Percentiles rank a stretch among this genome's conserved stretches.
Evolutionary conservation across 1,284 basidiomycete species (phyloP).

Genomic region (Cutaneotrichosporon arboriforme): DNA sequence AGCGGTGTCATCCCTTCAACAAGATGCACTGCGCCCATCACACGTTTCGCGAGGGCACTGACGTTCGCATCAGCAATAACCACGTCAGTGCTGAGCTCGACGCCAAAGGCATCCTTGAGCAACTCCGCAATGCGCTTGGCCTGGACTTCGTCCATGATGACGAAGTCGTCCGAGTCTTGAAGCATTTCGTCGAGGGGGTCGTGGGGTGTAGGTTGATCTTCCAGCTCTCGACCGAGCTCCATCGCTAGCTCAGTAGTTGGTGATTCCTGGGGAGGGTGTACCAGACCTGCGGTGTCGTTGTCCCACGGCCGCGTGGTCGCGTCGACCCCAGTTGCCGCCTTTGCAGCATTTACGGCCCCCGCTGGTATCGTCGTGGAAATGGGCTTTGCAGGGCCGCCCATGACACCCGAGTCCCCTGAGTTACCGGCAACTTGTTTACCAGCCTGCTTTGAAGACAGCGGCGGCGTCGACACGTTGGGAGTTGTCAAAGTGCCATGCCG

Average conservation of each 20-base stretch:
- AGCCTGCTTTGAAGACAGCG: neutral
- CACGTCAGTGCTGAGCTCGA: constrained; percentile 84
- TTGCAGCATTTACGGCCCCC: no score
- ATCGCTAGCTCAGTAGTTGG: constrained; percentile 1
- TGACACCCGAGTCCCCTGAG: no score
- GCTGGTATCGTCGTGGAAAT: no score
- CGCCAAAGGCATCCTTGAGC: constrained; percentile 72
- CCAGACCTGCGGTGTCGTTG: no score
- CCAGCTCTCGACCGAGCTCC: constrained; percentile 10
- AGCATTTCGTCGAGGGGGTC: constrained; percentile 24
- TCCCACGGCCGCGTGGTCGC: no score
- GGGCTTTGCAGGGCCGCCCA: no score
- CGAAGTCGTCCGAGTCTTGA: constrained; percentile 81
- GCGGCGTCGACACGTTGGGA: neutral
- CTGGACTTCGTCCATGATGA: constrained; percentile 84
- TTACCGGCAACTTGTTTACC: neutral
- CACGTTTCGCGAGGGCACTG: constrained; percentile 69
- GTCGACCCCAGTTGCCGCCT: no score
- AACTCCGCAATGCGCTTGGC: constrained; percentile 76
- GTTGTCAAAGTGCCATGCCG: neutral
- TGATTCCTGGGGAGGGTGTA: no score
- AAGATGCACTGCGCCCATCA: constrained; percentile 69
- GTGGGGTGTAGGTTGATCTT: constrained; percentile 4
- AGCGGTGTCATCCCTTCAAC: constrained; percentile 8
- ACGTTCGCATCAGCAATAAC: constrained; percentile 91